Evolutionary conservation across 805 yeast species (phyloP).

Genomic region (Candida pseudoglaebosa): DNA sequence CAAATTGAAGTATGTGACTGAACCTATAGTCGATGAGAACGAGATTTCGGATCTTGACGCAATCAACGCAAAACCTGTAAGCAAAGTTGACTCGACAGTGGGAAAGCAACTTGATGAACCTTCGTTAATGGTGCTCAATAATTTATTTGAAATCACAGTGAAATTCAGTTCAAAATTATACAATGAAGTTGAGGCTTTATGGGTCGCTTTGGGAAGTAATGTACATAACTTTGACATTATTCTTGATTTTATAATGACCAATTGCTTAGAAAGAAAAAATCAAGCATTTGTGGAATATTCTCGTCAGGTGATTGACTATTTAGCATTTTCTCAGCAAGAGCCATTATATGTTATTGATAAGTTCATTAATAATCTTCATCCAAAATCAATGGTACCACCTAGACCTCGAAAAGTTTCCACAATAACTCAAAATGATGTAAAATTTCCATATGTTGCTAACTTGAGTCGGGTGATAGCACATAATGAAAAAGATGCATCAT

Average conservation of each 20-base stretch:
- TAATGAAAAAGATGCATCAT: slow-evolving; percentile 64
- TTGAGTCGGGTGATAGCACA: slow-evolving; percentile 53
- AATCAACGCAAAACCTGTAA: background rate
- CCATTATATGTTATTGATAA: slow-evolving; percentile 50
- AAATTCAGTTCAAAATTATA: slow-evolving; percentile 70
- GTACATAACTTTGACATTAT: slow-evolving; percentile 68
- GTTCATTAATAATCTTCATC: slow-evolving; percentile 68
- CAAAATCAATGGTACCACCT: slow-evolving; percentile 86
- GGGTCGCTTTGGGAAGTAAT: slow-evolving; percentile 90
- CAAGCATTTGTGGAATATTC: slow-evolving; percentile 73
- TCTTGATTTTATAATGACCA: slow-evolving; percentile 62
- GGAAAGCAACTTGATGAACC: slow-evolving; percentile 18
- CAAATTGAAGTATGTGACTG: slow-evolving; percentile 42
- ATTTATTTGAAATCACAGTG: slow-evolving; percentile 80
- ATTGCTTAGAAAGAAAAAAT: slow-evolving; percentile 66
- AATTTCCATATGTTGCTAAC: slow-evolving; percentile 74
- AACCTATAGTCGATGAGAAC: slow-evolving; percentile 5
- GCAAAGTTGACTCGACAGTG: slow-evolving; percentile 2
- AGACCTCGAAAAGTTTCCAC: slow-evolving; percentile 23
- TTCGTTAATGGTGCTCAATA: slow-evolving; percentile 67
- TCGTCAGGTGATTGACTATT: slow-evolving; percentile 74
- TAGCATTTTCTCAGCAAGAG: slow-evolving; percentile 54
- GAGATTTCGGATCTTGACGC: background rate
- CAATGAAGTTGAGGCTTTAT: slow-evolving; percentile 86
- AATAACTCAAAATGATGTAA: slow-evolving; percentile 16